Percentiles rank a stretch among this genome's conserved stretches.
phyloP scores from a whole-genome alignment of 371 early-diverging fungal species.

The Lichtheimia ramosa region DNA sequence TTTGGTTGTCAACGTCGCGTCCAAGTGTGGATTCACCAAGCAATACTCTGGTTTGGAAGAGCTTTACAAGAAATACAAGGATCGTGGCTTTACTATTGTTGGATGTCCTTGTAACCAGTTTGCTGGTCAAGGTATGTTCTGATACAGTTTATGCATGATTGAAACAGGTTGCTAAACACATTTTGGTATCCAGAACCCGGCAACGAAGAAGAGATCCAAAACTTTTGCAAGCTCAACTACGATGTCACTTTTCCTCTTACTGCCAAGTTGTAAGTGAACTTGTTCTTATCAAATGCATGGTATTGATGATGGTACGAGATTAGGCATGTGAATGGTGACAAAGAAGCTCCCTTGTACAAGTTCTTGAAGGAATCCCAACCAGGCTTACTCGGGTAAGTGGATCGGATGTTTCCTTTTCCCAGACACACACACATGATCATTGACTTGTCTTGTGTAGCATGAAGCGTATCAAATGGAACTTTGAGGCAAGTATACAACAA shows the following conservation, averaged over 20 bases:
- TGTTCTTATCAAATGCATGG: not conserved
- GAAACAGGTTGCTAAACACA: no score
- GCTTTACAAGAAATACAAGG: conserved; percentile 80
- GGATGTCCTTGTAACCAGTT: conserved; percentile 95
- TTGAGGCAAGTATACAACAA: conserved; percentile 40
- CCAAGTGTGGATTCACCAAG: conserved; percentile 91
- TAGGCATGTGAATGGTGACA: conserved; percentile 77
- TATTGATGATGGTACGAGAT: not conserved
- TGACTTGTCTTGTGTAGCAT: conserved; percentile 26
- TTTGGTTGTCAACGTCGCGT: conserved; percentile 93
- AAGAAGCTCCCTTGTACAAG: conserved; percentile 72
- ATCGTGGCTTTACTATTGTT: conserved; percentile 71
- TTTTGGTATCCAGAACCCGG: conserved; percentile 50
- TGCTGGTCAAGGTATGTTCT: conserved; percentile 67
- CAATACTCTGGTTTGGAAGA: conserved; percentile 84
- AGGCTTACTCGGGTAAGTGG: conserved; percentile 55
- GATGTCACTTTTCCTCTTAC: conserved; percentile 83
- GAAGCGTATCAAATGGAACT: conserved; percentile 78
- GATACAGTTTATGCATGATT: not conserved
- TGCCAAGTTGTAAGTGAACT: conserved; percentile 63
- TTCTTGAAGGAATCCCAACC: conserved; percentile 69
- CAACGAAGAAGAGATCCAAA: conserved; percentile 58
- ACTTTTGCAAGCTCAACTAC: conserved; percentile 67
- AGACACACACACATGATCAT: not conserved
- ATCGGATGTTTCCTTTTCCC: not conserved